phyloP scores from a whole-genome alignment of 1,139 yeast genomes.

The Tardiomyces blankii region DNA sequence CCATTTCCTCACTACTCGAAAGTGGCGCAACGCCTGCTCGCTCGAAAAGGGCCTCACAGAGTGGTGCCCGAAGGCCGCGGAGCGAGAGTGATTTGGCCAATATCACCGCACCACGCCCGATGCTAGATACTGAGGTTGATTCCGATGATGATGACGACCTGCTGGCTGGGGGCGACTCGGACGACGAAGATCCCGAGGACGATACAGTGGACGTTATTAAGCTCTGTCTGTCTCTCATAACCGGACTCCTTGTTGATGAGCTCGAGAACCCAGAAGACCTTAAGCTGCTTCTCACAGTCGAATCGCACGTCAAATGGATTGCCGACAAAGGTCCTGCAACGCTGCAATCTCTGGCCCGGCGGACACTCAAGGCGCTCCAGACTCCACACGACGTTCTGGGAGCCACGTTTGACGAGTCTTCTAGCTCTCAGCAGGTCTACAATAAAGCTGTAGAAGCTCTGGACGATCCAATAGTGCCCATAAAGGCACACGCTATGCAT shows the following conservation, averaged over 20 bases:
- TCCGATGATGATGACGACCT: conserved; percentile 14
- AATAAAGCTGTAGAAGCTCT: conserved; percentile 54
- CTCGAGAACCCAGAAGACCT: conserved; percentile 29
- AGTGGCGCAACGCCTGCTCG: too few relatives aligned
- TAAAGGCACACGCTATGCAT: conserved; percentile 76
- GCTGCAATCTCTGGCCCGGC: neutral
- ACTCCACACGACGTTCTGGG: neutral
- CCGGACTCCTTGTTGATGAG: conserved; percentile 19
- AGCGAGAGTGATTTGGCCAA: neutral
- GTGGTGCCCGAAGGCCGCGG: neutral
- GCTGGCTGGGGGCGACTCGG: conserved; percentile 16
- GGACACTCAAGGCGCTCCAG: neutral
- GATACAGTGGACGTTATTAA: conserved; percentile 20
- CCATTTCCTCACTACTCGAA: neutral
- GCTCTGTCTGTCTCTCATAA: conserved; percentile 19
- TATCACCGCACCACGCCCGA: neutral
- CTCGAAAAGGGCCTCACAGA: neutral
- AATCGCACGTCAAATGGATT: neutral
- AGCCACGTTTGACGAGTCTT: conserved; percentile 1
- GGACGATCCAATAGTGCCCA: conserved; percentile 72
- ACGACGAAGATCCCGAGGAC: conserved; percentile 13
- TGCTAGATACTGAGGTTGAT: neutral
- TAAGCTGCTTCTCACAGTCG: neutral
- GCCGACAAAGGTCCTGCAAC: neutral
- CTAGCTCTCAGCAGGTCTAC: conserved; percentile 25